phyloP scores from a whole-genome alignment of 805 yeast species.

The Pichia gijzeniarum region DNA sequence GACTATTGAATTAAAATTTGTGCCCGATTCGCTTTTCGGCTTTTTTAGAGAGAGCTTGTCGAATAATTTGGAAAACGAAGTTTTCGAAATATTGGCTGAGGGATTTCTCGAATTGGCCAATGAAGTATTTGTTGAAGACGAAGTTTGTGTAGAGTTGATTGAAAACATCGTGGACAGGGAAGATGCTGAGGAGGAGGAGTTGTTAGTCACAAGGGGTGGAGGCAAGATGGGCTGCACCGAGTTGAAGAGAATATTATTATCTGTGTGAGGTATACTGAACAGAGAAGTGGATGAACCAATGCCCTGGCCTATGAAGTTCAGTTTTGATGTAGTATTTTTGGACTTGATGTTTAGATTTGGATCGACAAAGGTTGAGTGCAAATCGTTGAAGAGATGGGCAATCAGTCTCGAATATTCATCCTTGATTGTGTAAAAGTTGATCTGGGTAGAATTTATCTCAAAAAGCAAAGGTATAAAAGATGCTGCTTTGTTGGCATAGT shows the following conservation, averaged over 20 bases:
- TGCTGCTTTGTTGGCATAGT: background rate
- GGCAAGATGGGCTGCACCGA: background rate
- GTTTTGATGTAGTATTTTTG: background rate
- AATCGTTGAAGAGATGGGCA: conserved; percentile 18
- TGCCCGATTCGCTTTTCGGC: background rate
- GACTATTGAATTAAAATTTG: background rate
- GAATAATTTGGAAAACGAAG: conserved; percentile 7
- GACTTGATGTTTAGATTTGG: conserved; percentile 25
- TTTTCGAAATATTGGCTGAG: background rate
- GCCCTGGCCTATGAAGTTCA: conserved; percentile 6
- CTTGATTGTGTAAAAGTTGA: conserved; percentile 22
- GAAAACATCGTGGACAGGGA: conserved; percentile 7
- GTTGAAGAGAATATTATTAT: background rate
- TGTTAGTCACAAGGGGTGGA: background rate
- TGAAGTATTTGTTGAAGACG: background rate
- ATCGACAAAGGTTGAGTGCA: conserved; percentile 22
- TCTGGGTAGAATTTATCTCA: conserved; percentile 30
- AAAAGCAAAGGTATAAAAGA: conserved; percentile 21
- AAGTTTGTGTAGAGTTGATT: background rate
- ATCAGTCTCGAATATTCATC: conserved; percentile 15
- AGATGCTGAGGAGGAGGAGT: background rate
- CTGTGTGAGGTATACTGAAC: background rate
- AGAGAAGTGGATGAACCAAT: conserved; percentile 7
- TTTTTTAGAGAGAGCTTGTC: conserved; percentile 4
- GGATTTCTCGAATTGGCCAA: background rate